phyloP scores from a whole-genome alignment of 495 filamentous ascomycete species.

The Neurospora sp. region DNA sequence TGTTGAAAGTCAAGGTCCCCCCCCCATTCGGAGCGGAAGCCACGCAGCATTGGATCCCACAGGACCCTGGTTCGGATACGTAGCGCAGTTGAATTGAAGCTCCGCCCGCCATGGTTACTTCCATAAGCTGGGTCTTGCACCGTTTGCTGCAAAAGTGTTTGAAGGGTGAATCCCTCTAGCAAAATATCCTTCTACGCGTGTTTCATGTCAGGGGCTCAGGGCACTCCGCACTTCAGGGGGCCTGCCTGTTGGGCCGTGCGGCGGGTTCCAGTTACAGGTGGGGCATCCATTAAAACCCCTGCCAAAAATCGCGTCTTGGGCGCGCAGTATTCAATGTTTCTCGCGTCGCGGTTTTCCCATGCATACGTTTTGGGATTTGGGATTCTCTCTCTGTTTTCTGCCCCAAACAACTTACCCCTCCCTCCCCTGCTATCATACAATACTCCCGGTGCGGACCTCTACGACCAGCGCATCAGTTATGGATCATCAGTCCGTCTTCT shows the following conservation, averaged over 20 bases:
- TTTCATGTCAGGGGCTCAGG: neutral
- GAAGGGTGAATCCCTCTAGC: neutral
- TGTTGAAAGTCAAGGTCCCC: neutral
- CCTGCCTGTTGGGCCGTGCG: neutral
- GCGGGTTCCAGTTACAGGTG: neutral
- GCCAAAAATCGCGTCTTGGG: constrained; percentile 10
- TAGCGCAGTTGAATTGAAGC: neutral
- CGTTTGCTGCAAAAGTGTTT: neutral
- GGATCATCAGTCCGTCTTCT: constrained; percentile 87
- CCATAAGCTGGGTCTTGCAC: neutral
- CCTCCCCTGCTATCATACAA: neutral
- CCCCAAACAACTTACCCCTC: neutral
- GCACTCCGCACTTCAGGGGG: neutral
- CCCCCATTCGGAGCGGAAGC: neutral
- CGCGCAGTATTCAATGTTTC: neutral
- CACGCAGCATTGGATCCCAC: neutral
- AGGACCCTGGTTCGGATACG: neutral
- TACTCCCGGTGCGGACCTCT: neutral
- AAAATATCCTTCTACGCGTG: neutral
- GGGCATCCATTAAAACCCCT: constrained; percentile 21
- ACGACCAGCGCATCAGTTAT: constrained; percentile 31
- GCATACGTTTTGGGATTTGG: neutral
- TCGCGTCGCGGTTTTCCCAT: constrained; percentile 7
- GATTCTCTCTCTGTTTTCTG: neutral
- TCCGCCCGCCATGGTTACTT: neutral